Conservation (phyloP, 257 asterid species). For the Schizonepeta tenuifolia region DNA sequence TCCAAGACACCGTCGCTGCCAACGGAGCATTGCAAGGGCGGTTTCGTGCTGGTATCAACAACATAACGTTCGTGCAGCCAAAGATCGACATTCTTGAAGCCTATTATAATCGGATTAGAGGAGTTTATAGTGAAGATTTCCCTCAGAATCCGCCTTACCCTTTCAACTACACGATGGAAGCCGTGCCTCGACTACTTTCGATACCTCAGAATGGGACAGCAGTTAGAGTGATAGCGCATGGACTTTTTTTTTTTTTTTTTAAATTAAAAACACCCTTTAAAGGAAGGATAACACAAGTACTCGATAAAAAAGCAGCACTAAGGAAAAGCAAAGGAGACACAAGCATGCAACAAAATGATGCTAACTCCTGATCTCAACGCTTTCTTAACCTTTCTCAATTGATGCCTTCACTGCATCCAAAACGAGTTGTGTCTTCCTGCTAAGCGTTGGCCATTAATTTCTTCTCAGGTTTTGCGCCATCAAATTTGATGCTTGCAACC, state of each 20-base stretch:
- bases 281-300: conserved; percentile 1
- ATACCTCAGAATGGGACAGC: conserved; percentile 36
- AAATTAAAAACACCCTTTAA: too few relatives aligned
- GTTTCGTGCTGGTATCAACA: conserved; percentile 52
- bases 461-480: conserved; percentile 59
- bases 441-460: conserved; percentile 63
- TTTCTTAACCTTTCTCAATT: conserved; percentile 60
- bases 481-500: conserved; percentile 45
- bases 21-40: conserved; percentile 29
- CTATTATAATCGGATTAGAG: conserved; percentile 41
- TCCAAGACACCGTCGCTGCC: conserved; percentile 31
- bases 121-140: conserved; percentile 43
- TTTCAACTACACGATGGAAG: conserved; percentile 46
- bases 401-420: conserved; percentile 77
- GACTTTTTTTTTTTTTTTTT: too few relatives aligned
- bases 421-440: conserved; percentile 78
- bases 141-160: conserved; percentile 50
- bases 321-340: background rate
- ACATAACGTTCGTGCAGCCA: conserved; percentile 47
- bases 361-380: conserved; percentile 47
- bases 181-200: conserved; percentile 25
- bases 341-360: background rate
- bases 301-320: background rate
- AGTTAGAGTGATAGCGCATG: conserved; percentile 46
- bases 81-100: conserved; percentile 53